Percentiles rank a stretch among this genome's conserved stretches.
phyloP scores from a whole-genome alignment of 306 rosid genomes.

The Inga laurina region DNA sequence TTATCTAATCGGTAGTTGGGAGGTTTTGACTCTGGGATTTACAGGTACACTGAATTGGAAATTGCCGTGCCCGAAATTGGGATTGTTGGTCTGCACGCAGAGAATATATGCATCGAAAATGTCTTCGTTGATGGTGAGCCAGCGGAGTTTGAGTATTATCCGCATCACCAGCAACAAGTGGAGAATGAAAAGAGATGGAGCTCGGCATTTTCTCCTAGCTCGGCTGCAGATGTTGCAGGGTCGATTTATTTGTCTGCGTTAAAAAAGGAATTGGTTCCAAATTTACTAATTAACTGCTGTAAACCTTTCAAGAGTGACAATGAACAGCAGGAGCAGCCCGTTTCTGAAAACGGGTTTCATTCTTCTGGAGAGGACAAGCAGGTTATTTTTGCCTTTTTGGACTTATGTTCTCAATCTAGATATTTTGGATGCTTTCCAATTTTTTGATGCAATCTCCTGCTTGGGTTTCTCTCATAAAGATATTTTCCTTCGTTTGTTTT shows the following conservation, averaged over 20 bases:
- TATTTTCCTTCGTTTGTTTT: constrained; percentile 13
- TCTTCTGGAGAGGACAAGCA: constrained; percentile 71
- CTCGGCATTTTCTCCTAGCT: constrained; percentile 56
- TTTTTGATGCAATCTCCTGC: constrained; percentile 13
- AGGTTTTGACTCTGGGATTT: not conserved
- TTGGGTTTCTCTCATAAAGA: not conserved
- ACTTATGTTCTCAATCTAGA: constrained; percentile 14
- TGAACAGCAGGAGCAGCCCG: constrained; percentile 63
- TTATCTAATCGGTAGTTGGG: not conserved
- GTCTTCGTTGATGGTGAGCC: constrained; percentile 92
- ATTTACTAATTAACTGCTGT: constrained; percentile 84
- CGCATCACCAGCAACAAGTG: constrained; percentile 47
- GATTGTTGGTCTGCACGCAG: constrained; percentile 89
- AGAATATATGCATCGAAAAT: constrained; percentile 80
- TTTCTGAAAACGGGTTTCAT: constrained; percentile 64
- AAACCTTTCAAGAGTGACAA: constrained; percentile 62
- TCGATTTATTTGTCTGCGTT: constrained; percentile 65
- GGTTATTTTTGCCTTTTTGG: constrained; percentile 55
- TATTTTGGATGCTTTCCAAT: not conserved
- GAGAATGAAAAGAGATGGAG: constrained; percentile 64
- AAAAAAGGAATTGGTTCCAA: constrained; percentile 76
- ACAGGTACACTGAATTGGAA: constrained; percentile 86
- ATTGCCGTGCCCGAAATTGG: constrained; percentile 92
- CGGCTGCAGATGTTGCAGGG: constrained; percentile 85
- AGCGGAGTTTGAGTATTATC: constrained; percentile 83